Evolutionary conservation across 2,329 filamentous ascomycete genomes (phyloP).

Genomic region (Talaromyces marneffei): DNA sequence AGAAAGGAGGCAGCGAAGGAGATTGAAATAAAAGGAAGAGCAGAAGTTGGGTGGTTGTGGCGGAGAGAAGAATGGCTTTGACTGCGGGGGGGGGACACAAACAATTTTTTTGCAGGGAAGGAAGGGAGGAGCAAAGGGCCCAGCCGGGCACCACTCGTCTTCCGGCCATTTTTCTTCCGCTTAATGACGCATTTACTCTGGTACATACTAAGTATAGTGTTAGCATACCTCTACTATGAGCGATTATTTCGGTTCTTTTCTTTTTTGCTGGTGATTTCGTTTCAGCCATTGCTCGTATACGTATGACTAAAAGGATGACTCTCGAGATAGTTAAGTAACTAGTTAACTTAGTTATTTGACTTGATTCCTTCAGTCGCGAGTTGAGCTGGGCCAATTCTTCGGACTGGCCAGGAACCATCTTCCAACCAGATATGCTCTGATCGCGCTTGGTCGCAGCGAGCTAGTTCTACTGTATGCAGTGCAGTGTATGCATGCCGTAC

Average conservation of each 20-base stretch:
- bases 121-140: not conserved
- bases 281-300: not conserved
- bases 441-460: too few relatives aligned
- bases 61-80: not conserved
- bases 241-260: not conserved
- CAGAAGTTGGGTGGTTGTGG: not conserved
- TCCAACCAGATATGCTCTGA: not conserved
- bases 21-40: constrained; percentile 2
- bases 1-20: not conserved
- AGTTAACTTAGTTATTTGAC: not conserved
- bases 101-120: not conserved
- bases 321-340: not conserved
- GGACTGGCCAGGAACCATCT: not conserved
- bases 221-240: too few relatives aligned
- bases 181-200: not conserved
- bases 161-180: not conserved
- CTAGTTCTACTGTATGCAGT: too few relatives aligned
- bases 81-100: not conserved
- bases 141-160: not conserved
- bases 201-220: too few relatives aligned
- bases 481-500: not conserved
- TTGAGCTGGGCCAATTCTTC: not conserved
- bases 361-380: too few relatives aligned
- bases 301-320: not conserved
- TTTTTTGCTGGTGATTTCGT: not conserved